Conservation (phyloP, 495 filamentous ascomycete species). For the Ascodesmis nigricans region DNA sequence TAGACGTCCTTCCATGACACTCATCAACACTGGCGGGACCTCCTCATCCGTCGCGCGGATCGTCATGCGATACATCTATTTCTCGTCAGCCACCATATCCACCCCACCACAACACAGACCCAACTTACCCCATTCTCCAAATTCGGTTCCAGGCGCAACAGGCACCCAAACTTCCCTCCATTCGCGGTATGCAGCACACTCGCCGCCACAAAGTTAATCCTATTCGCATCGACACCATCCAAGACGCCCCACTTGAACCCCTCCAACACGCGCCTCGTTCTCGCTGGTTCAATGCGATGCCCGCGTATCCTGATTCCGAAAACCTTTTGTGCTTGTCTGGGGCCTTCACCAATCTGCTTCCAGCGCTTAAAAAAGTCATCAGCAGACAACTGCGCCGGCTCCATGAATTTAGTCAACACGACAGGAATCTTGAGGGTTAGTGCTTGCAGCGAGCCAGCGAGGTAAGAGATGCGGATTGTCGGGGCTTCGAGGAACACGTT, state of each 20-base stretch:
- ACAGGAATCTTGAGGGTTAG: constrained; percentile 81
- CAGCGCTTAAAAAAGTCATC: constrained; percentile 98
- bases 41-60: constrained; percentile 82
- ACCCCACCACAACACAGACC: constrained; percentile 1
- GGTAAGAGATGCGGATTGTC: constrained; percentile 80
- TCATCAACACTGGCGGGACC: constrained; percentile 58
- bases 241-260: constrained; percentile 78
- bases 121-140: constrained; percentile 56
- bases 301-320: constrained; percentile 39
- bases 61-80: constrained; percentile 83
- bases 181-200: constrained; percentile 67
- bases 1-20: constrained; percentile 66
- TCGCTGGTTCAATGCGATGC: constrained; percentile 28
- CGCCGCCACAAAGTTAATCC: constrained; percentile 81
- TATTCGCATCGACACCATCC: constrained; percentile 68
- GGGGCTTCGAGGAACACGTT: constrained; percentile 63
- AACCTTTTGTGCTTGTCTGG: constrained; percentile 68
- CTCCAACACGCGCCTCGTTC: constrained; percentile 36
- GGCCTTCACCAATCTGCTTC: constrained; percentile 85
- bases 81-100: too few relatives aligned
- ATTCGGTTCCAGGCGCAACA: constrained; percentile 88
- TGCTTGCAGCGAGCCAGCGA: constrained; percentile 82
- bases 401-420: constrained; percentile 86
- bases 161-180: constrained; percentile 76
- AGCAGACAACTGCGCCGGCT: constrained; percentile 52